Conservation (phyloP, 2,329 filamentous ascomycete genomes). For the Fusarium algeriense region DNA sequence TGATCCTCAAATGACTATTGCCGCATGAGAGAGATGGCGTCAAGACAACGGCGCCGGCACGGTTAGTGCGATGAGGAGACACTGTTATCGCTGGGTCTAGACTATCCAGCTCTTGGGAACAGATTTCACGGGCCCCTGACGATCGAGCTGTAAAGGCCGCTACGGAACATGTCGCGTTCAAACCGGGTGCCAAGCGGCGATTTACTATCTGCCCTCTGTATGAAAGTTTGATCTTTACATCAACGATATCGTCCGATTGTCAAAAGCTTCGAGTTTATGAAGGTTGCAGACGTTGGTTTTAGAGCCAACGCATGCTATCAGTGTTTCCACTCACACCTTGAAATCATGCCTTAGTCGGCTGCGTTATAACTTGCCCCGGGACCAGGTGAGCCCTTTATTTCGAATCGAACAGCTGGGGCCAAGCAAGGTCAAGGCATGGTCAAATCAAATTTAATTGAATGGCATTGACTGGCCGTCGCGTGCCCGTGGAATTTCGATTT, state of each 20-base stretch:
- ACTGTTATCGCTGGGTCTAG: constrained; percentile 36
- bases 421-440: constrained; percentile 7
- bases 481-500: constrained; percentile 29
- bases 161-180: constrained; percentile 34
- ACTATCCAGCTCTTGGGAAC: constrained; percentile 28
- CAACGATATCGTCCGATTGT: constrained; percentile 23
- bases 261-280: constrained; percentile 30
- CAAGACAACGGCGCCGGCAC: constrained; percentile 27
- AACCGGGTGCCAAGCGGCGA: constrained; percentile 20
- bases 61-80: constrained; percentile 36
- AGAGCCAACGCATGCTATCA: constrained; percentile 22
- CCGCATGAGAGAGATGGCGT: constrained; percentile 33
- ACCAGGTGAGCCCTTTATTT: constrained; percentile 27
- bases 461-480: constrained; percentile 27
- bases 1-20: constrained; percentile 10
- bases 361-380: constrained; percentile 25
- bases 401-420: constrained; percentile 3
- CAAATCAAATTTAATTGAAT: constrained; percentile 27
- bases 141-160: constrained; percentile 28
- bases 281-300: constrained; percentile 28
- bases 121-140: constrained; percentile 29
- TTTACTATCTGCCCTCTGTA: constrained; percentile 13
- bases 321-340: constrained; percentile 37
- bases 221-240: constrained; percentile 12
- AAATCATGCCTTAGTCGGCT: constrained; percentile 26